Evolutionary conservation across 148 eudicot species (phyloP).

Genomic region (Euryodendron excelsum): DNA sequence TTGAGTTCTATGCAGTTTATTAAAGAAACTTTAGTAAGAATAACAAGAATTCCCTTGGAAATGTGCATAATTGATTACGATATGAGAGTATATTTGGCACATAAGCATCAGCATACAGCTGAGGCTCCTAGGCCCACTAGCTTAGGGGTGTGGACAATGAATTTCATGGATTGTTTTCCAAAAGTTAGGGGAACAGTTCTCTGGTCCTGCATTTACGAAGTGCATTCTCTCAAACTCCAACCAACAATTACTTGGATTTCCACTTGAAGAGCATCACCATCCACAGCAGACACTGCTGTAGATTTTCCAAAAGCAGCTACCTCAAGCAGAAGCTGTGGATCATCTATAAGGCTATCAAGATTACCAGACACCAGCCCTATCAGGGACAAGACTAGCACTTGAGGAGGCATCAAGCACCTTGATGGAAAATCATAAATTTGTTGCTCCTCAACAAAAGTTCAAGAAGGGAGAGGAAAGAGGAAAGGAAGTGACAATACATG

Average conservation of each 20-base stretch:
- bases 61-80: not conserved
- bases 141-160: too few species aligned
- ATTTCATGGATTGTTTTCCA: not conserved
- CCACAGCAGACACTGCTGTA: too few species aligned
- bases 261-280: not conserved
- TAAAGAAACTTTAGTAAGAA: not conserved
- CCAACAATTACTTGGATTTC: not conserved
- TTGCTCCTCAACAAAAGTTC: too few species aligned
- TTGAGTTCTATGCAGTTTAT: not conserved
- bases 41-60: not conserved
- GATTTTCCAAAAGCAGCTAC: too few species aligned
- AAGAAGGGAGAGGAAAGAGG: too few species aligned
- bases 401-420: too few species aligned
- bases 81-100: not conserved
- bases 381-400: too few species aligned
- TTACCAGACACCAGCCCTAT: too few species aligned
- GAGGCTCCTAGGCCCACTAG: not conserved
- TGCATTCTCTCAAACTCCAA: not conserved
- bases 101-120: not conserved
- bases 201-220: not conserved
- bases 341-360: too few species aligned
- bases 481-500: too few species aligned
- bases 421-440: too few species aligned
- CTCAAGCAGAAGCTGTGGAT: too few species aligned
- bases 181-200: not conserved